phyloP scores from a whole-genome alignment of 306 rosid species.

The Rosa chinensis region DNA sequence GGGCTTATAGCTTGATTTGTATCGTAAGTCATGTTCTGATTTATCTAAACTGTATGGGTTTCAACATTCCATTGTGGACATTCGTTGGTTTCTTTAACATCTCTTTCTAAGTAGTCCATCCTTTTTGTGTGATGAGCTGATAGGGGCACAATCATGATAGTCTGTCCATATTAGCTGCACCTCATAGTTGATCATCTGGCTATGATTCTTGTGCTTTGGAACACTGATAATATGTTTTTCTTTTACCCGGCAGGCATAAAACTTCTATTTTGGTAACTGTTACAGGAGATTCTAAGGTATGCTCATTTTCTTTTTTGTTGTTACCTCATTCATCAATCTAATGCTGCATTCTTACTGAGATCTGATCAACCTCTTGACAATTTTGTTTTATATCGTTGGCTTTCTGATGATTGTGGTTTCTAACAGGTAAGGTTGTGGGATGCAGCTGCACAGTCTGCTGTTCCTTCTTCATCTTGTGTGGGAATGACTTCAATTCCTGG shows the following conservation, averaged over 20 bases:
- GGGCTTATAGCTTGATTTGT: not conserved
- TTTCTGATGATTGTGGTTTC: constrained; percentile 26
- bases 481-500: constrained; percentile 72
- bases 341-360: not conserved
- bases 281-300: constrained; percentile 83
- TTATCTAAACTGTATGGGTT: not conserved
- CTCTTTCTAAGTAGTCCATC: not conserved
- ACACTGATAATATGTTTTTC: constrained; percentile 5
- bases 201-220: constrained; percentile 4
- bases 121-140: not conserved
- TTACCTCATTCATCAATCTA: not conserved
- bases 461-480: constrained; percentile 73
- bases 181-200: not conserved
- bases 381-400: not conserved
- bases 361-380: not conserved
- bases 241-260: constrained; percentile 52
- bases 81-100: not conserved
- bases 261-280: constrained; percentile 72
- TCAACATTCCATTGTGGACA: not conserved
- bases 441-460: constrained; percentile 52
- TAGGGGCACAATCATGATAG: not conserved
- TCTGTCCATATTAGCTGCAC: not conserved
- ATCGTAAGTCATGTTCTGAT: not conserved
- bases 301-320: not conserved
- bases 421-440: constrained; percentile 88